phyloP scores from a whole-genome alignment of 352 stramenopile species.

The Globisporangium emineosum region DNA sequence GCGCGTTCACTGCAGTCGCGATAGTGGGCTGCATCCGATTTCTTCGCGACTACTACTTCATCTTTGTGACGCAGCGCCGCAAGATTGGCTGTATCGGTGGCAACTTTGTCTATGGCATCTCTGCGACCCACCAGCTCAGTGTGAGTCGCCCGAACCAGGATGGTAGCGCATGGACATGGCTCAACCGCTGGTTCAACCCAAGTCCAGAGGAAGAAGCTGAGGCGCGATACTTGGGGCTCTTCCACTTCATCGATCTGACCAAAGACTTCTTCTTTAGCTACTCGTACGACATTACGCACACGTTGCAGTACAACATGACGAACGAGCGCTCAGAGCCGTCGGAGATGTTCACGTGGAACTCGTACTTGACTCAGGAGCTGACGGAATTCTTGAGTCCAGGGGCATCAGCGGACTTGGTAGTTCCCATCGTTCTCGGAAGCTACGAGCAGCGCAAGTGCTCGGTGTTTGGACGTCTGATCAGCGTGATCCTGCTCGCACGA shows the following conservation, averaged over 20 bases:
- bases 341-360: slow-evolving; percentile 98
- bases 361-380: slow-evolving; percentile 94
- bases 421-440: slow-evolving; percentile 92
- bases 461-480: slow-evolving; percentile 94
- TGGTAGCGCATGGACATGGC: slow-evolving; percentile 50
- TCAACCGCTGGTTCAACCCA: slow-evolving; percentile 84
- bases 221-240: slow-evolving; percentile 93
- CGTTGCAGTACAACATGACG: slow-evolving; percentile 97
- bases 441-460: slow-evolving; percentile 97
- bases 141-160: slow-evolving; percentile 60
- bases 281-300: slow-evolving; percentile 97
- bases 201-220: slow-evolving; percentile 82
- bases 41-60: slow-evolving; percentile 98
- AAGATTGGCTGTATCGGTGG: slow-evolving; percentile 96
- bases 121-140: slow-evolving; percentile 90
- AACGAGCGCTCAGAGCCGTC: slow-evolving; percentile 73
- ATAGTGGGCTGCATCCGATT: slow-evolving; percentile 98
- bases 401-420: slow-evolving; percentile 83
- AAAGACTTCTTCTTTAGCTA: slow-evolving; percentile 99
- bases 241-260: slow-evolving; percentile 98
- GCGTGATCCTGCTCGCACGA: slow-evolving; percentile 95
- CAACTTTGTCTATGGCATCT: slow-evolving; percentile 98
- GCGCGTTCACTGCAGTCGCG: slow-evolving; percentile 91
- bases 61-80: slow-evolving; percentile 95
- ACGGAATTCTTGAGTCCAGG: slow-evolving; percentile 77